Percentiles rank a stretch among this genome's conserved stretches.
These are phyloP conservation scores for Pseudopyricularia cyperi DNA, from an alignment of 2,329 filamentous ascomycete genomes.

Conservation along the genomic window DNA sequence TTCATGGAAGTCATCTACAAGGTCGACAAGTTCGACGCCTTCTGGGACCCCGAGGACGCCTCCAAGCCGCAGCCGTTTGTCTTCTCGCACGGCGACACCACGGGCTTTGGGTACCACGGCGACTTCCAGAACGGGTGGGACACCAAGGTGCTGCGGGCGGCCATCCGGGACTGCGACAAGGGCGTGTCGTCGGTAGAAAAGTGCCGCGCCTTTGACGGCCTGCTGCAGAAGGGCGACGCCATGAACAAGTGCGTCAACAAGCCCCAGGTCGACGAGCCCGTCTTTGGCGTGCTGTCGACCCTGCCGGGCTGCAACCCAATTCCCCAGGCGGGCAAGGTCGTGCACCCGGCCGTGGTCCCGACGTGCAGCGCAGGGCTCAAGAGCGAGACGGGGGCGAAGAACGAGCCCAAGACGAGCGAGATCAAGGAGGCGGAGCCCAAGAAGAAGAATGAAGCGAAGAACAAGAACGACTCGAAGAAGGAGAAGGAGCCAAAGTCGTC, in stretches of 20 bases:
- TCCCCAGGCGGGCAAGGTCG: constrained; percentile 3
- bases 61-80: constrained; percentile 34
- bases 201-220: background rate
- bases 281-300: background rate
- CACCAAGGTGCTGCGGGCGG: constrained; percentile 29
- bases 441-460: no score
- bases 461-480: background rate
- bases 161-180: constrained; percentile 17
- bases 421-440: background rate
- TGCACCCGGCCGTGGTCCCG: background rate
- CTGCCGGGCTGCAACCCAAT: constrained; percentile 13
- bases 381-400: no score
- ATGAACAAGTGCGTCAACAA: constrained; percentile 1
- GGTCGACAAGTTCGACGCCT: constrained; percentile 33
- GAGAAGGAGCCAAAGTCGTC: no score
- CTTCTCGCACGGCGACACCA: constrained; percentile 26
- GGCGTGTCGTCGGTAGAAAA: background rate
- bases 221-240: background rate
- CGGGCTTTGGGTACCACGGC: constrained; percentile 41
- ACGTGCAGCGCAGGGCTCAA: background rate
- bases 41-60: constrained; percentile 17
- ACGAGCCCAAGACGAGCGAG: background rate
- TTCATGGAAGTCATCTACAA: constrained; percentile 48
- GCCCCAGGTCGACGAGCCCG: background rate
- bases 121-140: constrained; percentile 52